Evolutionary conservation across 805 yeast species (phyloP), one percentile per base, ranked within the genome.

Genomic region (Candida michaelii): DNA sequence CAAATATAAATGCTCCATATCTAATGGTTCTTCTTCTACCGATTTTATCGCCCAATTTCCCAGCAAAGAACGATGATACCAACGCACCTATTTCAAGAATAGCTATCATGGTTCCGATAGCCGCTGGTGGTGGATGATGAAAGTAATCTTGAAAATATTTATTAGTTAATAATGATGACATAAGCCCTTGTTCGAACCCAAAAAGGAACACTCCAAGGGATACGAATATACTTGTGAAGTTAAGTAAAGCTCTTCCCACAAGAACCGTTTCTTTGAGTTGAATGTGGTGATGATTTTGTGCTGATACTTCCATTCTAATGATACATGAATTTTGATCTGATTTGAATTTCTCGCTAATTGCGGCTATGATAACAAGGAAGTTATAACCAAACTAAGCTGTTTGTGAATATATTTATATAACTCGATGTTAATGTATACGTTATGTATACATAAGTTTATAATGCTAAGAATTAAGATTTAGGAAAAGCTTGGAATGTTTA

Each of bases 21-120:
- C 77, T 59, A 33, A 76, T 75, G 30, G 76, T 71, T 38, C 61
- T 59, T 43, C 78, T 58, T 45, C 80, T 60, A 13, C 80, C 80
- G 10, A 71, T 64, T 42, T 55, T 56, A 56, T 75, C 80, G 17
- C 79, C 79, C 7, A 68, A 62, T 46, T 62, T 65, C 5, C 77
- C 76, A 2, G 77, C 77, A 34, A 66, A 57, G 37, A 76, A 64
- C 9, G 77, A 70, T 4, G 80, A 77, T 32, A 70, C 50, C 36
- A 76, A 60, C 1, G 79, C 78, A 1, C 81, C 81, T 16, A 73
- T 65, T 47, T 76, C 80, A 44, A 74, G 59, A 30, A 75, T 71
- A 14, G 78, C 74, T 34, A 73, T 73, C 73, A 73, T 71, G 23
- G 74, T 65, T 15, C 76, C 74, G 6, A 66, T 53, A 8, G 53